Conservation (phyloP, 148 eudicot genomes). For the Fagopyrum esculentum region DNA sequence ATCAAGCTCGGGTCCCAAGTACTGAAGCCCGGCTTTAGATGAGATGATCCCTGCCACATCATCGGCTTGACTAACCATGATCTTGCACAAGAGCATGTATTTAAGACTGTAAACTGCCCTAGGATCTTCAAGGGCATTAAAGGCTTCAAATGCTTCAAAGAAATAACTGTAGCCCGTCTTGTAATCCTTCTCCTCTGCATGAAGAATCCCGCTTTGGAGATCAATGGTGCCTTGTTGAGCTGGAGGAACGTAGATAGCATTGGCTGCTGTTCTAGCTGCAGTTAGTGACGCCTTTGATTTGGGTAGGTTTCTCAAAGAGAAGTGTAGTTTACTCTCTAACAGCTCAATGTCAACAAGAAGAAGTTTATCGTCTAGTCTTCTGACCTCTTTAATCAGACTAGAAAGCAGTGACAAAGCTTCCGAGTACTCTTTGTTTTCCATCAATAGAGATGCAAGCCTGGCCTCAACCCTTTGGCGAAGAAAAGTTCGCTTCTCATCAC, state of each 20-base stretch:
- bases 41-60: conserved; percentile 43
- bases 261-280: conserved; percentile 43
- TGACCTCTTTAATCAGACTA: conserved; percentile 39
- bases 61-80: conserved; percentile 52
- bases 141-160: conserved; percentile 42
- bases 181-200: conserved; percentile 44
- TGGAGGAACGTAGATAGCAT: conserved; percentile 42
- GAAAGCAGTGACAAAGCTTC: conserved; percentile 39
- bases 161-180: conserved; percentile 40
- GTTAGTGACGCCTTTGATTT: conserved; percentile 44
- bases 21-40: conserved; percentile 39
- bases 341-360: conserved; percentile 41
- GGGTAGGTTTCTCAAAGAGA: conserved; percentile 39
- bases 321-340: conserved; percentile 41
- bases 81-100: conserved; percentile 41
- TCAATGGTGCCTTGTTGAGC: conserved; percentile 47
- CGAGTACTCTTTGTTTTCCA: conserved; percentile 34
- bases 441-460: conserved; percentile 31
- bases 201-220: conserved; percentile 41
- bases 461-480: conserved; percentile 43
- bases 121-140: conserved; percentile 41
- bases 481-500: conserved; percentile 36
- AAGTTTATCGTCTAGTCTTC: conserved; percentile 41
- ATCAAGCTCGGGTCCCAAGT: conserved; percentile 40
- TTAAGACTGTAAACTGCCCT: conserved; percentile 42